Percentiles rank a stretch among this genome's conserved stretches.
Conservation (phyloP, 2,329 filamentous ascomycete species). For the Colletotrichum lindemuthianum region DNA sequence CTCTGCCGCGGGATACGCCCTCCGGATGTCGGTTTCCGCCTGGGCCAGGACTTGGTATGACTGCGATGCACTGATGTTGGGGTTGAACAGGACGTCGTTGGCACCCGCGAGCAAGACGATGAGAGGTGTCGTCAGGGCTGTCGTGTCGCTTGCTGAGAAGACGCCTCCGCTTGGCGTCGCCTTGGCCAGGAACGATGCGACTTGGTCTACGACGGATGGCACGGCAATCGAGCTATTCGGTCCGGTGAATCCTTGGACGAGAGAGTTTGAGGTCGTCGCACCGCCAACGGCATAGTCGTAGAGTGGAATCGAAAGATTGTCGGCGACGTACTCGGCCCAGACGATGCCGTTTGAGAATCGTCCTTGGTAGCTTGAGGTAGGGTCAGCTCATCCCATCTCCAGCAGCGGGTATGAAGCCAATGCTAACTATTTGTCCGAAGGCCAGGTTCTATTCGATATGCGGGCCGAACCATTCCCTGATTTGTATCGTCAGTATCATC, state of each 20-base stretch:
- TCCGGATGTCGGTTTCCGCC: neutral
- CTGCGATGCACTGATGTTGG: conserved; percentile 31
- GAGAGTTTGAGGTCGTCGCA: conserved; percentile 23
- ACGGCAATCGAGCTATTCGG: conserved; percentile 17
- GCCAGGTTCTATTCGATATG: conserved; percentile 26
- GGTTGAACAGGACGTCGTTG: conserved; percentile 28
- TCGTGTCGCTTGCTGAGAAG: conserved; percentile 3
- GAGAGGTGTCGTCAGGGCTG: conserved; percentile 9
- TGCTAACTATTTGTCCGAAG: conserved; percentile 26
- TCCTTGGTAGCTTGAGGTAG: conserved; percentile 6
- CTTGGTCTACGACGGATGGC: conserved; percentile 22
- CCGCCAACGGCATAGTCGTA: conserved; percentile 32
- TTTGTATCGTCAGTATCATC: neutral
- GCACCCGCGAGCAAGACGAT: conserved; percentile 19
- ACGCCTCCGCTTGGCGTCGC: neutral
- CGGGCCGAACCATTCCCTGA: conserved; percentile 24
- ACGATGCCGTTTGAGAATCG: conserved; percentile 32
- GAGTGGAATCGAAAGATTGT: conserved; percentile 29
- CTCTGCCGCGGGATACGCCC: neutral
- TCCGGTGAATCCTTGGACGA: conserved; percentile 30
- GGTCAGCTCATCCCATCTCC: neutral
- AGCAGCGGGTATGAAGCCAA: too few relatives aligned
- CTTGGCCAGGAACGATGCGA: conserved; percentile 13
- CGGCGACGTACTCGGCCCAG: conserved; percentile 31
- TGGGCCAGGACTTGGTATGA: conserved; percentile 9